A percentile compares a stretch with the other conserved stretches of the same genome.
Evolutionary conservation across 345 rosid genomes (phyloP).

Genomic region (Euphorbia peplus): DNA sequence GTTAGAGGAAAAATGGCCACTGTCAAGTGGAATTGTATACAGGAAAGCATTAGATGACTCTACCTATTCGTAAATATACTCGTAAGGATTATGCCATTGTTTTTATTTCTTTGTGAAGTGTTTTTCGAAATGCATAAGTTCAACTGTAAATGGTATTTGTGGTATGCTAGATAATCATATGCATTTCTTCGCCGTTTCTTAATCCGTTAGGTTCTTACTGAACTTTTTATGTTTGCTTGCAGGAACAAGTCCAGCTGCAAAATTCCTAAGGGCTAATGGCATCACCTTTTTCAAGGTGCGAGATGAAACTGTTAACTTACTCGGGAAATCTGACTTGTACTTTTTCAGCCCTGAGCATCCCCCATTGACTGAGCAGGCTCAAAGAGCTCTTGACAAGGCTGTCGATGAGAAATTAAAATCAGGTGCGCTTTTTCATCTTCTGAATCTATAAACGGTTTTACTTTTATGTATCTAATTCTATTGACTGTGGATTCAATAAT

Average conservation of each 20-base stretch:
- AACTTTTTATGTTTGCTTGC: constrained; percentile 10
- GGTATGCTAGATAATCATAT: background rate
- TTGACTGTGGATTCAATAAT: background rate
- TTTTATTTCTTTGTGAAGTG: background rate
- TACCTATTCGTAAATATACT: background rate
- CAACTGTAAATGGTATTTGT: background rate
- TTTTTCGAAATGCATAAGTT: background rate
- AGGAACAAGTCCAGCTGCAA: constrained; percentile 89
- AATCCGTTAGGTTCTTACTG: background rate
- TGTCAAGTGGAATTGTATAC: background rate
- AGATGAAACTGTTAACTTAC: constrained; percentile 62
- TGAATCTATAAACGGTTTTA: background rate
- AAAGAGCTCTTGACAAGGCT: constrained; percentile 81
- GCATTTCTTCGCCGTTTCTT: background rate
- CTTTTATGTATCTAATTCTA: background rate
- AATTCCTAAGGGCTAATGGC: constrained; percentile 77
- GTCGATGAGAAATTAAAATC: constrained; percentile 78
- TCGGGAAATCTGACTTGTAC: constrained; percentile 78
- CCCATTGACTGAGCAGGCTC: constrained; percentile 82
- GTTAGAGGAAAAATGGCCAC: background rate
- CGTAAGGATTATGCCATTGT: background rate
- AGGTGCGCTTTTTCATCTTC: constrained; percentile 37
- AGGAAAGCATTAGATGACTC: background rate
- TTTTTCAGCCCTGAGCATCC: constrained; percentile 78
- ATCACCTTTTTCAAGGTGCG: constrained; percentile 67